phyloP scores from a whole-genome alignment of 139 green algal species.

The Micromonas commoda region DNA sequence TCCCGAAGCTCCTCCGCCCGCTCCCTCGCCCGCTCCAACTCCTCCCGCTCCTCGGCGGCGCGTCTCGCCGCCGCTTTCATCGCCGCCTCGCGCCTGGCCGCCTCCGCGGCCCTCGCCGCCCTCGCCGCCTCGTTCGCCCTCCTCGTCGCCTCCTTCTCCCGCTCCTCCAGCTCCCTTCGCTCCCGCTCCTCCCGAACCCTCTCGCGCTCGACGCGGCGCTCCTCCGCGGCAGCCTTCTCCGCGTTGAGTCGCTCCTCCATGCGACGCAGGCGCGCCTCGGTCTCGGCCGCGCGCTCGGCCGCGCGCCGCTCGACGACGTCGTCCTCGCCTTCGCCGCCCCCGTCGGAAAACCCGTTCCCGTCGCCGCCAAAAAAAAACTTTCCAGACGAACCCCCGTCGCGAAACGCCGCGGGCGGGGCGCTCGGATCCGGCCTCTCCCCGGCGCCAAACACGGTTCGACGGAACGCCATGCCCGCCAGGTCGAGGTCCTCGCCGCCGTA shows the following conservation, averaged over 20 bases:
- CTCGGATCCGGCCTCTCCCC: neutral
- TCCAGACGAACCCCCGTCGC: neutral
- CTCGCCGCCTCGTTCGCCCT: no score
- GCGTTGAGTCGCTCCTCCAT: no score
- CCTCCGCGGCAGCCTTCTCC: neutral
- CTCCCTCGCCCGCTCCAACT: no score
- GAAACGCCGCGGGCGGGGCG: no score
- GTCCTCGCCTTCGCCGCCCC: neutral
- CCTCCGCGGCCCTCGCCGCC: neutral
- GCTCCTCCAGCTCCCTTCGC: no score
- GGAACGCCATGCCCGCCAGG: neutral
- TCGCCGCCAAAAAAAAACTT: no score
- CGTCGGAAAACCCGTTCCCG: neutral
- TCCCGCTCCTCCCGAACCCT: neutral
- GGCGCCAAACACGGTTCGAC: neutral
- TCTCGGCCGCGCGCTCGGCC: neutral
- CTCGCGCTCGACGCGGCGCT: neutral
- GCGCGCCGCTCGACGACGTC: neutral
- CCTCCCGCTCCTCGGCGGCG: no score
- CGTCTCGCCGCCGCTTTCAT: neutral
- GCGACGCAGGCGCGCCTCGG: no score
- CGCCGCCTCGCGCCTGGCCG: neutral
- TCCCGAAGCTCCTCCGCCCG: no score
- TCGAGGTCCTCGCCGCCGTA: neutral
- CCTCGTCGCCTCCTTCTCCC: neutral